Percentiles rank a stretch among this genome's conserved stretches.
phyloP scores from a whole-genome alignment of 441 rosid species.

The Lepidium campestre region DNA sequence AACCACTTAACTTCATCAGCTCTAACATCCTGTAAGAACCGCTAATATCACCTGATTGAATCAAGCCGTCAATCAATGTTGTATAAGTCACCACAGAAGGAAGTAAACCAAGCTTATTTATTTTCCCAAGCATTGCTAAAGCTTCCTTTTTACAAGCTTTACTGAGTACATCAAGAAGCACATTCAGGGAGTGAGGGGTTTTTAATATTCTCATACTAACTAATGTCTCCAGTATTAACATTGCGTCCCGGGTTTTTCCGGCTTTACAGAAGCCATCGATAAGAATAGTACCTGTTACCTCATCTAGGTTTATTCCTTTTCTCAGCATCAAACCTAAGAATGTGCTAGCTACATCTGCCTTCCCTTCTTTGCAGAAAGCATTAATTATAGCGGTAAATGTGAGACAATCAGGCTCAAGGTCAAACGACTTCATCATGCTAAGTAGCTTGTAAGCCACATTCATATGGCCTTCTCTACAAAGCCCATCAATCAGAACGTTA shows the following conservation, averaged over 20 bases:
- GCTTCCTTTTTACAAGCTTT: slow-evolving; percentile 36
- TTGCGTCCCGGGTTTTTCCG: slow-evolving; percentile 30
- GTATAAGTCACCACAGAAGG: slow-evolving; percentile 51
- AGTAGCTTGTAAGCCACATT: slow-evolving; percentile 33
- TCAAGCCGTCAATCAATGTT: slow-evolving; percentile 36
- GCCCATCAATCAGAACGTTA: slow-evolving; percentile 35
- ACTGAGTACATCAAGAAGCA: slow-evolving; percentile 37
- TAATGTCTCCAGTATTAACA: slow-evolving; percentile 31
- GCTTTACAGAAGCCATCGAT: slow-evolving; percentile 41
- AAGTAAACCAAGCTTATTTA: slow-evolving; percentile 37
- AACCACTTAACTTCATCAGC: slow-evolving; percentile 36
- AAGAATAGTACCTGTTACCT: slow-evolving; percentile 40
- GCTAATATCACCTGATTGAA: slow-evolving; percentile 31
- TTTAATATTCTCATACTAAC: slow-evolving; percentile 21
- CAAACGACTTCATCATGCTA: slow-evolving; percentile 28
- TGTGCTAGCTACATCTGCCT: slow-evolving; percentile 30
- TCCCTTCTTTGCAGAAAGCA: slow-evolving; percentile 35
- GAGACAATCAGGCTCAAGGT: slow-evolving; percentile 28
- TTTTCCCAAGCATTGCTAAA: slow-evolving; percentile 38
- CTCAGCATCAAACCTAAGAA: slow-evolving; percentile 36
- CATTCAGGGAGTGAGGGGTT: slow-evolving; percentile 38
- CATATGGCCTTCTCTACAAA: slow-evolving; percentile 40
- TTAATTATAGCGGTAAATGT: slow-evolving; percentile 32
- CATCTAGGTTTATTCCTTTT: slow-evolving; percentile 36
- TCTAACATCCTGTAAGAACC: slow-evolving; percentile 28